A percentile compares a stretch with the other conserved stretches of the same genome.
Evolutionary conservation across 768 basidiomycete species (phyloP).

Genomic region (Hypsizygus marmoreus): DNA sequence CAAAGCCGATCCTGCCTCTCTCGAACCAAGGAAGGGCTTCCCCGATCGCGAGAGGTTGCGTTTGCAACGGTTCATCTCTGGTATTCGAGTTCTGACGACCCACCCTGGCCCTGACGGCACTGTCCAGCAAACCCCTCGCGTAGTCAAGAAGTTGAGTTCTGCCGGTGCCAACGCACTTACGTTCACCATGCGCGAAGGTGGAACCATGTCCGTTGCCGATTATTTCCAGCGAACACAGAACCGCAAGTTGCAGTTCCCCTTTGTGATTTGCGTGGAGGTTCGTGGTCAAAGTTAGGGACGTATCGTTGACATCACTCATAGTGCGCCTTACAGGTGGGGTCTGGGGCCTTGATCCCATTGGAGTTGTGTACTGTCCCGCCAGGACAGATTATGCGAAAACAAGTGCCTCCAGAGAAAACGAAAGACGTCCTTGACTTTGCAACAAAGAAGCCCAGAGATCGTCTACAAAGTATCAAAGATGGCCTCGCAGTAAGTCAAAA

Average conservation of each 20-base stretch:
- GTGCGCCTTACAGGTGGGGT: constrained; percentile 50
- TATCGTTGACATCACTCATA: constrained; percentile 3
- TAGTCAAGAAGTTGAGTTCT: constrained; percentile 60
- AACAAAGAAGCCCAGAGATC: constrained; percentile 59
- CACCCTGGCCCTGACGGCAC: constrained; percentile 33
- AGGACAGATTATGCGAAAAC: constrained; percentile 73
- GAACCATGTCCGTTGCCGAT: constrained; percentile 54
- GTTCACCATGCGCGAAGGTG: constrained; percentile 62
- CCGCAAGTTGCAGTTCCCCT: constrained; percentile 56
- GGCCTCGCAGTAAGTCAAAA: constrained; percentile 49
- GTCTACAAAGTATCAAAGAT: constrained; percentile 53
- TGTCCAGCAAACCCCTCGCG: constrained; percentile 46
- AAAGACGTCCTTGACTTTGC: constrained; percentile 66
- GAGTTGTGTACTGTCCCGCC: constrained; percentile 60
- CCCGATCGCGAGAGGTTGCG: constrained; percentile 58
- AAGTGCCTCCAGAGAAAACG: constrained; percentile 66
- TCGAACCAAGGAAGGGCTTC: constrained; percentile 45
- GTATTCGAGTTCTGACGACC: constrained; percentile 49
- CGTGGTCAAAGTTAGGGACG: no score
- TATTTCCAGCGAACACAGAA: constrained; percentile 60
- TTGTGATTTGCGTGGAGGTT: constrained; percentile 71
- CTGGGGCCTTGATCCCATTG: constrained; percentile 61
- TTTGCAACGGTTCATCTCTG: constrained; percentile 57
- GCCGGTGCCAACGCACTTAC: constrained; percentile 53
- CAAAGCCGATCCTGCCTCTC: constrained; percentile 28